These are phyloP conservation scores for Lactarius hengduanensis DNA, from an alignment of 768 basidiomycete species.

Conservation along the genomic window DNA sequence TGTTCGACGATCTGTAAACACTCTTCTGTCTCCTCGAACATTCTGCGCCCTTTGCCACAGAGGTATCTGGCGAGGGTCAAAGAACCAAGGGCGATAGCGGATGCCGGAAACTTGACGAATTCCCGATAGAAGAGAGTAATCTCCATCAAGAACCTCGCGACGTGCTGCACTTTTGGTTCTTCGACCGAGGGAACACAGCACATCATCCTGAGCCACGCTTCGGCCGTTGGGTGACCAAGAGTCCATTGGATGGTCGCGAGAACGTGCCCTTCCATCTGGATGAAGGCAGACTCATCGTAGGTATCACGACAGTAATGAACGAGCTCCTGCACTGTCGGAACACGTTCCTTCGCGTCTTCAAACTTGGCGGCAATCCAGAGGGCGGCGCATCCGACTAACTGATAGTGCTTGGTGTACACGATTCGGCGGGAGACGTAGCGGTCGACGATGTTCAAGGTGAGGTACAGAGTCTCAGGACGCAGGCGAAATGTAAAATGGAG, in stretches of 20 bases:
- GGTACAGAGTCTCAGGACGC: slow-evolving; percentile 97
- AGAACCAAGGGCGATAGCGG: slow-evolving; percentile 85
- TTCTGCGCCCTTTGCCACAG: slow-evolving; percentile 72
- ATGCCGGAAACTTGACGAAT: slow-evolving; percentile 83
- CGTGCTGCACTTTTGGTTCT: slow-evolving; percentile 88
- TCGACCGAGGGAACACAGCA: slow-evolving; percentile 75
- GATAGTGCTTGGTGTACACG: slow-evolving; percentile 99
- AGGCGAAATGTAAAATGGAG: slow-evolving; percentile 97
- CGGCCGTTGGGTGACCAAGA: slow-evolving; percentile 95
- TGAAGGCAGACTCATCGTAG: slow-evolving; percentile 96
- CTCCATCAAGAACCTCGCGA: slow-evolving; percentile 98
- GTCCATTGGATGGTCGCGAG: slow-evolving; percentile 95
- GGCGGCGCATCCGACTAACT: slow-evolving; percentile 97
- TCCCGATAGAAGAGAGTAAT: slow-evolving; percentile 98
- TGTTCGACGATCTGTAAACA: slow-evolving; percentile 80
- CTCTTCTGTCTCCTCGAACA: slow-evolving; percentile 83
- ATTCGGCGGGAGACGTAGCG: slow-evolving; percentile 98
- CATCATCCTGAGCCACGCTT: slow-evolving; percentile 90
- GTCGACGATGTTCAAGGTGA: slow-evolving; percentile 98
- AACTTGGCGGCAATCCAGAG: slow-evolving; percentile 99
- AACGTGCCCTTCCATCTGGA: slow-evolving; percentile 99
- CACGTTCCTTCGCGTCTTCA: slow-evolving; percentile 97
- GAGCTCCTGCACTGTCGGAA: slow-evolving; percentile 93
- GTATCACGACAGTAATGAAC: slow-evolving; percentile 94
- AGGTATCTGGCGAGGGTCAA: slow-evolving; percentile 87